Evolutionary conservation across 1,284 basidiomycete species (phyloP).

Genomic region (Porodaedalea pini): DNA sequence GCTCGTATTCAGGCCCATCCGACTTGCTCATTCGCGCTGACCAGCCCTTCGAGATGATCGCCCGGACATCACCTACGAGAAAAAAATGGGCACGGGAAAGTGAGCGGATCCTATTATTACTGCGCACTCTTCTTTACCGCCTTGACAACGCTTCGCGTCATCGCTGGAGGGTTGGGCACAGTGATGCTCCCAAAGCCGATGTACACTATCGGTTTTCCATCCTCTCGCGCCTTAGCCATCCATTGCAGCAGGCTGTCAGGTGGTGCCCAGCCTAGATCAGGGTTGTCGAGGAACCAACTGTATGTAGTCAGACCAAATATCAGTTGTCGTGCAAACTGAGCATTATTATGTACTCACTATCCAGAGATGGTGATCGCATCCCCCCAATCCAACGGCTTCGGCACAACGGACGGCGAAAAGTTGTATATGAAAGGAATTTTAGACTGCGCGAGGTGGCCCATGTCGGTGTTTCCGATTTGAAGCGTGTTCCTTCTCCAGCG

Average conservation of each 20-base stretch:
- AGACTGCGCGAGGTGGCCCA: constrained; percentile 62
- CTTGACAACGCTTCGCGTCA: constrained; percentile 61
- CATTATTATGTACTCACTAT: constrained; percentile 37
- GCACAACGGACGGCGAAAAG: constrained; percentile 57
- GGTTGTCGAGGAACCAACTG: constrained; percentile 66
- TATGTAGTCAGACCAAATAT: not conserved
- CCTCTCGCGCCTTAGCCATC: constrained; percentile 53
- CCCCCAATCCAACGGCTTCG: constrained; percentile 74
- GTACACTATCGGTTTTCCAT: constrained; percentile 67
- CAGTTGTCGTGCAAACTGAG: not conserved
- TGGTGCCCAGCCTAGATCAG: constrained; percentile 56
- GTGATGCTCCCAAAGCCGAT: constrained; percentile 75
- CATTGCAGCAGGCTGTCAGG: constrained; percentile 51
- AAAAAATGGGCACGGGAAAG: constrained; percentile 21
- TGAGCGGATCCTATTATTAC: constrained; percentile 3
- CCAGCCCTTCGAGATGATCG: constrained; percentile 79
- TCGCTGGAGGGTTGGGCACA: constrained; percentile 62
- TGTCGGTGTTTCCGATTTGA: constrained; percentile 54
- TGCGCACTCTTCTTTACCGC: constrained; percentile 59
- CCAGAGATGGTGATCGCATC: constrained; percentile 65
- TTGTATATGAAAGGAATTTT: constrained; percentile 75
- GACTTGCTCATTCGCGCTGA: constrained; percentile 52
- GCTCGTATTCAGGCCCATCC: constrained; percentile 36
- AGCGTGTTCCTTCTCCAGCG: constrained; percentile 63
- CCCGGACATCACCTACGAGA: constrained; percentile 59